Percentiles rank a stretch among this genome's conserved stretches.
Conservation (phyloP, 2,329 filamentous ascomycete genomes). For the Coniochaeta sp. region DNA sequence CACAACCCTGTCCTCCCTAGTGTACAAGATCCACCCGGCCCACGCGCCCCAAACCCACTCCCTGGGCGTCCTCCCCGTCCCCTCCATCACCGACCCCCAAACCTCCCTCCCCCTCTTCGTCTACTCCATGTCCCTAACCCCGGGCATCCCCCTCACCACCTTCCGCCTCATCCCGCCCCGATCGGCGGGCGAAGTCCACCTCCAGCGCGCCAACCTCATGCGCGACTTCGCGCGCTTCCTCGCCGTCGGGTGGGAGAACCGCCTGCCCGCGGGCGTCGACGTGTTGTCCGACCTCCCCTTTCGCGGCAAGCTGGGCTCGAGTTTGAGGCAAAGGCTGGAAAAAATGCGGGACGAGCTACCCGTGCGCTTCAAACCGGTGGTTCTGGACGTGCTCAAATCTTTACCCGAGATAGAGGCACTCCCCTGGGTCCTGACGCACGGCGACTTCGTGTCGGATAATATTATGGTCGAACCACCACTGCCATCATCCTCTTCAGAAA, state of each 20-base stretch:
- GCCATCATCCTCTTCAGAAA: too few species aligned
- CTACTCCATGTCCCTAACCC: constrained; percentile 34
- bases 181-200: constrained; percentile 1
- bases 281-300: constrained; percentile 3
- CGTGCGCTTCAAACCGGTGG: constrained; percentile 21
- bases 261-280: constrained; percentile 7
- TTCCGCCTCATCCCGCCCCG: constrained; percentile 14
- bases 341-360: constrained; percentile 29
- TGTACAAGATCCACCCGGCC: constrained; percentile 29
- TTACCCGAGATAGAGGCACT: constrained; percentile 31
- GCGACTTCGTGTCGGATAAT: constrained; percentile 52
- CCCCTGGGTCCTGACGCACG: constrained; percentile 53
- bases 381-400: constrained; percentile 16
- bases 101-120: constrained; percentile 19
- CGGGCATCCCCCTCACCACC: constrained; percentile 31
- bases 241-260: constrained; percentile 26
- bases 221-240: constrained; percentile 34
- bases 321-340: constrained; percentile 31
- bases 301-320: constrained; percentile 31
- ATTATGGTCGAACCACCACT: constrained; percentile 46
- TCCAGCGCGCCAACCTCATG: constrained; percentile 23
- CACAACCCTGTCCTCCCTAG: constrained; percentile 25
- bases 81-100: not conserved
- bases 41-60: constrained; percentile 34
- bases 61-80: constrained; percentile 16